Evolutionary conservation across 192 early-diverging fungal species (phyloP), one percentile per base, ranked within the genome.

Genomic region (Endogone sp.): DNA sequence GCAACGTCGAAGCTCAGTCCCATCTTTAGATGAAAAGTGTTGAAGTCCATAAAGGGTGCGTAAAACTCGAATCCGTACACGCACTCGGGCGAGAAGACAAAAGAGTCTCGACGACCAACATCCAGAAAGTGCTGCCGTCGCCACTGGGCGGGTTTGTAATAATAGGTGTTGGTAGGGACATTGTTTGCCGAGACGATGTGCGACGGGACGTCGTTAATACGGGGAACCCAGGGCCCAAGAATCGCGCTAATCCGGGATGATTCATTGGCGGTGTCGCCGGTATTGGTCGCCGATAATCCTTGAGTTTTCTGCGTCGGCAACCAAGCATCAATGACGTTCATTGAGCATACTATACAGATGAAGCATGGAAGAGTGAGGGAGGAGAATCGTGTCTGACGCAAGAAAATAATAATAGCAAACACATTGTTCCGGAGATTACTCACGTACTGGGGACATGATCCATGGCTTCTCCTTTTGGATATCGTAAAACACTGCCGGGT

Each of bases 11-110:
- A 65, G 26, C 63, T 60, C 3, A 77, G 56, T 0, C 75, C 75
- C 62, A 72, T 68, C 20, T 30, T 59, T 55, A 73, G 67, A 23
- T 70, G 70, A 29, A 76, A 76, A 23, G 71, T 77, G 60, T 73
- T 77, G 49, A 77, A 77, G 29, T 77, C 61, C 68, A 77, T 73
- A 37, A 73, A 65, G 0, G 76, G 76, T 23, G 71, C 65, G 61
- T 68, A 77, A 67, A 77, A 77, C 37, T 77, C 76, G 30, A 73
- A 77, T 58, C 71, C 76, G 58, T 77, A 66, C 13, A 77, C 76
- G 4, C 67, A 60, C 3, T 77, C 60, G 3, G 72, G 26, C 22
- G 56, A 66, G 61, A 70, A 77, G 26, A 66, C 60, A 63, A 77
- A 77, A 30, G 60, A 44, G 54, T 30, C 67, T 13, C 76, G 61